These are phyloP conservation scores for Hyphodiscus hymeniophilus DNA, from an alignment of 495 filamentous ascomycete genomes.

Conservation along the genomic window DNA sequence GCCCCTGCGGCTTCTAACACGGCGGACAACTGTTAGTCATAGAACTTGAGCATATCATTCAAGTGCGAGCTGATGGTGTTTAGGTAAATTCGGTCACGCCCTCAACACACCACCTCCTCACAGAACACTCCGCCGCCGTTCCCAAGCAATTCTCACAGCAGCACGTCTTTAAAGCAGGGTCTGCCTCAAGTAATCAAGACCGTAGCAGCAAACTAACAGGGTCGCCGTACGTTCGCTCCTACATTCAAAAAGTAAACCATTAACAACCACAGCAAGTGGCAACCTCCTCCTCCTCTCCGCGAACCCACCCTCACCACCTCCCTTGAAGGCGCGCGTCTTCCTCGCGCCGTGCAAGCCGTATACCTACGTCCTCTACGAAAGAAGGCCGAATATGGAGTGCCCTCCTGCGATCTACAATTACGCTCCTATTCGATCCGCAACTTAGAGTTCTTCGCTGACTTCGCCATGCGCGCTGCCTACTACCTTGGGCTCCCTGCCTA, in stretches of 20 bases:
- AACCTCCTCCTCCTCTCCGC: not conserved
- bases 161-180: not conserved
- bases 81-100: conserved; percentile 1
- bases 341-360: conserved; percentile 71
- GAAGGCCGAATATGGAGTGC: conserved; percentile 61
- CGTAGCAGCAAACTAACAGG: too few species aligned
- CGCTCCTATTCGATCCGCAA: conserved; percentile 88
- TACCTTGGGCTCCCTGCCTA: conserved; percentile 81
- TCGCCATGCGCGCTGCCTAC: conserved; percentile 90
- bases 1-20: conserved; percentile 4
- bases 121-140: not conserved
- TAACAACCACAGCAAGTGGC: not conserved
- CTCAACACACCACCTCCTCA: not conserved
- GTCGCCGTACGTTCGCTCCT: not conserved
- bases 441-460: conserved; percentile 91
- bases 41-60: not conserved
- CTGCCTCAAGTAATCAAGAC: too few species aligned
- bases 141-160: not conserved
- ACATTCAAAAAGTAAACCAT: not conserved
- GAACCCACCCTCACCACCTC: conserved; percentile 14
- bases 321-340: conserved; percentile 37
- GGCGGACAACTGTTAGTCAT: conserved; percentile 2
- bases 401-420: conserved; percentile 83
- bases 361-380: conserved; percentile 82
- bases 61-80: not conserved